phyloP scores from a whole-genome alignment of 495 filamentous ascomycete species.

The Pseudoneurospora amorphoporcata region DNA sequence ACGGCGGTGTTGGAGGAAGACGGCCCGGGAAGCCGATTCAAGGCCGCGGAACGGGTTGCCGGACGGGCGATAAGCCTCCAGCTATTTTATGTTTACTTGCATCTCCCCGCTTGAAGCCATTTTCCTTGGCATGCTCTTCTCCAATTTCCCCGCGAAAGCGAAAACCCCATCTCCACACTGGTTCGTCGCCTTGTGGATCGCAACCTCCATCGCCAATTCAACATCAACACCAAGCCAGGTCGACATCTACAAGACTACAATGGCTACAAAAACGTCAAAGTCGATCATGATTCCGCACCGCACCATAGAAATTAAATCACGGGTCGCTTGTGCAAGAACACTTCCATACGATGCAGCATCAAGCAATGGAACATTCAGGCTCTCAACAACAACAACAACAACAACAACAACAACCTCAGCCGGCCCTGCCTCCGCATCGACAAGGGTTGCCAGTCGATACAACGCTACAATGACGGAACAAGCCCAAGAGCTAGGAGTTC shows the following conservation, averaged over 20 bases:
- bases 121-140: neutral
- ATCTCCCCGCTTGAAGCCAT: neutral
- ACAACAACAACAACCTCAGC: too few relatives aligned
- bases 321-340: neutral
- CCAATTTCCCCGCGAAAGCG: neutral
- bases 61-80: neutral
- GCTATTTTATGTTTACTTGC: neutral
- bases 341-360: neutral
- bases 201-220: neutral
- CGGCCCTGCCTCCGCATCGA: conserved; percentile 10
- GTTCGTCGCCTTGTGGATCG: neutral
- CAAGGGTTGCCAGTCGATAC: conserved; percentile 2
- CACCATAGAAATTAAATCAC: neutral
- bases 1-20: neutral
- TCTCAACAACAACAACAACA: neutral
- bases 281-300: neutral
- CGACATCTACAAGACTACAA: neutral
- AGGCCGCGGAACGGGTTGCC: neutral
- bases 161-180: neutral
- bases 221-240: neutral
- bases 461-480: neutral
- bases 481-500: neutral
- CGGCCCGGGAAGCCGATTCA: neutral
- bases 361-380: neutral
- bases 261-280: neutral